These are phyloP conservation scores for Citrullus amarus DNA, from an alignment of 306 rosid species.

Conservation along the genomic window DNA sequence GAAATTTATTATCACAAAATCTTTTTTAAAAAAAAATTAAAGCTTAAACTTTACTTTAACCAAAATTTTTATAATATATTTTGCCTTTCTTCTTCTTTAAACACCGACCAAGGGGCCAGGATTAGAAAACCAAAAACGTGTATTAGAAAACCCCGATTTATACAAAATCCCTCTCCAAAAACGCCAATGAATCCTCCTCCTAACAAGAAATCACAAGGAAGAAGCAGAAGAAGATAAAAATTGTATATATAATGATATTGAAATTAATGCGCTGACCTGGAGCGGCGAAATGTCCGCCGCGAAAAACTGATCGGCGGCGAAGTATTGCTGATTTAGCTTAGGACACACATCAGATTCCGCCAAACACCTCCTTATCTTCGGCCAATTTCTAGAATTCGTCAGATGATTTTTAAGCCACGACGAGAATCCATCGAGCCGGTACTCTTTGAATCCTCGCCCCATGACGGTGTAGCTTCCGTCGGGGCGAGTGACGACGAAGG, in stretches of 20 bases:
- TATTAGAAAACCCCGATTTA: not conserved
- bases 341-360: conserved; percentile 51
- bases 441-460: conserved; percentile 43
- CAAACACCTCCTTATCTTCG: conserved; percentile 58
- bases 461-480: conserved; percentile 51
- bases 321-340: conserved; percentile 34
- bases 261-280: conserved; percentile 36
- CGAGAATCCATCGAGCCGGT: conserved; percentile 44
- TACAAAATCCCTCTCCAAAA: not conserved
- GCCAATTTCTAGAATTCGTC: conserved; percentile 42
- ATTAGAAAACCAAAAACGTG: not conserved
- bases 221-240: too few species aligned
- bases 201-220: not conserved
- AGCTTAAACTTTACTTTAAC: too few species aligned
- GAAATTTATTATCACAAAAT: too few species aligned
- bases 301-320: conserved; percentile 62
- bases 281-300: conserved; percentile 62
- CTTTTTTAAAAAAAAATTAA: too few species aligned
- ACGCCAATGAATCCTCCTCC: not conserved
- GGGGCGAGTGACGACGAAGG: conserved; percentile 55
- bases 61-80: not conserved
- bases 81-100: not conserved
- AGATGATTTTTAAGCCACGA: conserved; percentile 56
- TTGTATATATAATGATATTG: not conserved
- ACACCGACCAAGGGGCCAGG: not conserved